phyloP scores from a whole-genome alignment of 2,329 filamentous ascomycete species.

The Penicillium sp. region DNA sequence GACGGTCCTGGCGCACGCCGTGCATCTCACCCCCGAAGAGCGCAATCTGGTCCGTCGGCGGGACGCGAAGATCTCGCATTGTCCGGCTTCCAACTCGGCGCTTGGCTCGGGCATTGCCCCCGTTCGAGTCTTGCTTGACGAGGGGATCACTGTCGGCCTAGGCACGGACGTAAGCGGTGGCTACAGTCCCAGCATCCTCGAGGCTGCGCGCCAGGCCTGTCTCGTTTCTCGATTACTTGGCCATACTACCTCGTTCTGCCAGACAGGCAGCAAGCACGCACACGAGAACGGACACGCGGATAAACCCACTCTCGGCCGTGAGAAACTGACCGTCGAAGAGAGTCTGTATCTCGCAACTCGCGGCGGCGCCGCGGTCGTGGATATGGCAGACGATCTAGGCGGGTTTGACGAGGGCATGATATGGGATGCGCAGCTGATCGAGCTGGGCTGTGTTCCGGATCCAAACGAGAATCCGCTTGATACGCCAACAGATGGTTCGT shows the following conservation, averaged over 20 bases:
- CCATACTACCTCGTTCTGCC: constrained; percentile 40
- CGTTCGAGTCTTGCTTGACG: constrained; percentile 72
- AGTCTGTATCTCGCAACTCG: constrained; percentile 81
- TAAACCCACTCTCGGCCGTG: constrained; percentile 42
- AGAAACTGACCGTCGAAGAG: constrained; percentile 80
- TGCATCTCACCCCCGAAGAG: constrained; percentile 73
- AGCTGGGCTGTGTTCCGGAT: constrained; percentile 54
- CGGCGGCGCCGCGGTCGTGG: constrained; percentile 83
- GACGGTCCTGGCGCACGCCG: constrained; percentile 82
- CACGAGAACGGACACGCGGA: constrained; percentile 27
- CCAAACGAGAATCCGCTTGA: constrained; percentile 22
- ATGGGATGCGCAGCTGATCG: constrained; percentile 86
- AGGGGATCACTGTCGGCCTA: constrained; percentile 76
- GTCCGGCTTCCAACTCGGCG: constrained; percentile 76
- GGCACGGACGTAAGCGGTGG: constrained; percentile 92
- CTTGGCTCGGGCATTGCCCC: constrained; percentile 77
- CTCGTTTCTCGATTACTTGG: constrained; percentile 73
- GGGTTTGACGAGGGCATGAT: constrained; percentile 83
- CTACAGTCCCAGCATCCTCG: constrained; percentile 77
- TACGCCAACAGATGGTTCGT: background rate
- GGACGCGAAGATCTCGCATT: constrained; percentile 74
- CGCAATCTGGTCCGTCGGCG: constrained; percentile 62
- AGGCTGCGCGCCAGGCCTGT: constrained; percentile 78
- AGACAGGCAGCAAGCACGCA: constrained; percentile 25
- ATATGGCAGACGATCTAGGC: constrained; percentile 71